Evolutionary conservation across 2,329 filamentous ascomycete species (phyloP).

Genomic region (Monilinia fructicola): DNA sequence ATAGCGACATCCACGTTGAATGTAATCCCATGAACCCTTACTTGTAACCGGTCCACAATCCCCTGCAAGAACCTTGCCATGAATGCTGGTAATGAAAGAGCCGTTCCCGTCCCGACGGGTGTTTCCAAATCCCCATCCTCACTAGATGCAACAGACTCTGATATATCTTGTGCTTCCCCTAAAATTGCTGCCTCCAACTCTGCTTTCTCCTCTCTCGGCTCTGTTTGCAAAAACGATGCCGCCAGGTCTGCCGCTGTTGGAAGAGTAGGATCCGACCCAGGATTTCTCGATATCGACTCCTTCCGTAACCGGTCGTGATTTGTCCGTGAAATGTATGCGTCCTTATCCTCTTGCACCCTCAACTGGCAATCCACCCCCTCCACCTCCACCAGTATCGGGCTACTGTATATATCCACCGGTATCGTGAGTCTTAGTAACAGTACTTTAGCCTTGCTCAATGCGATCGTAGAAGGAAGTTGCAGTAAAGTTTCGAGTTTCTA

Average conservation of each 20-base stretch:
- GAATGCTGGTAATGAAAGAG: slow-evolving; percentile 67
- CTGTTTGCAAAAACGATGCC: slow-evolving; percentile 73
- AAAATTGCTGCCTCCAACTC: slow-evolving; percentile 68
- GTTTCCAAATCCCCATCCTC: slow-evolving; percentile 60
- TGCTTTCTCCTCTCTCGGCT: slow-evolving; percentile 63
- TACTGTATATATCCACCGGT: slow-evolving; percentile 83
- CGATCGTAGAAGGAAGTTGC: slow-evolving; percentile 69
- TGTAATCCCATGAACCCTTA: slow-evolving; percentile 63
- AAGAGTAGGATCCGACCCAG: slow-evolving; percentile 44
- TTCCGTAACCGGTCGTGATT: slow-evolving; percentile 40
- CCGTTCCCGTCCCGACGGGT: slow-evolving; percentile 66
- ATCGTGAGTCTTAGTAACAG: slow-evolving; percentile 76
- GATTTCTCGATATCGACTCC: slow-evolving; percentile 31
- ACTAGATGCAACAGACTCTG: slow-evolving; percentile 59
- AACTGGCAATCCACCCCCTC: slow-evolving; percentile 75
- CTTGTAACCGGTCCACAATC: slow-evolving; percentile 67
- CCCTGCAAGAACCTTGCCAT: slow-evolving; percentile 72
- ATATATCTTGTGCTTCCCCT: slow-evolving; percentile 61
- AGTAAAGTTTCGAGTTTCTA: slow-evolving; percentile 78
- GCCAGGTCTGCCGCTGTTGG: slow-evolving; percentile 73
- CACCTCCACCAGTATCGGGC: slow-evolving; percentile 77
- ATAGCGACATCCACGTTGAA: slow-evolving; percentile 65
- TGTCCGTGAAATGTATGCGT: slow-evolving; percentile 35
- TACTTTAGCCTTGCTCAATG: slow-evolving; percentile 72
- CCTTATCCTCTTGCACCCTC: slow-evolving; percentile 47